These are phyloP conservation scores for Phyllosticta citribraziliensis DNA, from an alignment of 2,329 filamentous ascomycete species.

Conservation along the genomic window DNA sequence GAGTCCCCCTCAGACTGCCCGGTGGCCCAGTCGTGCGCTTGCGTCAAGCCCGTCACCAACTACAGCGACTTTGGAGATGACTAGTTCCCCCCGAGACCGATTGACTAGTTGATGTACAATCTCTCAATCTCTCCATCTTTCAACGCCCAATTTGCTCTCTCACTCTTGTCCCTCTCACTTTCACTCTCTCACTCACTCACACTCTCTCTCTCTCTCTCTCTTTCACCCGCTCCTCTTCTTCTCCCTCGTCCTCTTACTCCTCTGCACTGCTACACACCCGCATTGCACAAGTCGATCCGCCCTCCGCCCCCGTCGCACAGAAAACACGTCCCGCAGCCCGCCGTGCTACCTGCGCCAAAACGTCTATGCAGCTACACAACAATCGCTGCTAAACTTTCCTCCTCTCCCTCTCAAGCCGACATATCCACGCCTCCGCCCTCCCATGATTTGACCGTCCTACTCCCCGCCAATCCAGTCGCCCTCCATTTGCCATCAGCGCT, in stretches of 20 bases:
- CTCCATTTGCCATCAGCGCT: not conserved
- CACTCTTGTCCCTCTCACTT: no score
- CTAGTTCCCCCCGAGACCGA: not conserved
- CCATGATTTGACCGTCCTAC: not conserved
- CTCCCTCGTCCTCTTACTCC: not conserved
- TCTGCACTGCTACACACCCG: not conserved
- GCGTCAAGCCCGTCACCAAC: not conserved
- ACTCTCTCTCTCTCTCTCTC: not conserved
- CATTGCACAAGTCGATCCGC: not conserved
- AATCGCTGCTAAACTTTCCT: not conserved
- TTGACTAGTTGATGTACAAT: not conserved
- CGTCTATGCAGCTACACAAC: slow-evolving; percentile 10
- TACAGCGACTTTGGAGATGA: not conserved
- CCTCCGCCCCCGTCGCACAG: slow-evolving; percentile 9
- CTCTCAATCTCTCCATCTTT: not conserved
- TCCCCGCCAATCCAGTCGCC: not conserved
- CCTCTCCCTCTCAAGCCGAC: not conserved
- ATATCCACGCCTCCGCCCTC: not conserved
- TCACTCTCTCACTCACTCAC: no score
- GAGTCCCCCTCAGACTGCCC: not conserved
- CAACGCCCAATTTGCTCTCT: no score
- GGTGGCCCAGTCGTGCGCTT: not conserved
- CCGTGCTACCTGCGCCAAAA: slow-evolving; percentile 3
- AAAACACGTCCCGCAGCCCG: slow-evolving; percentile 7
- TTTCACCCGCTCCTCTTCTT: not conserved